Evolutionary conservation across 2,329 filamentous ascomycete genomes (phyloP).

Genomic region (Colletotrichum nymphaeae): DNA sequence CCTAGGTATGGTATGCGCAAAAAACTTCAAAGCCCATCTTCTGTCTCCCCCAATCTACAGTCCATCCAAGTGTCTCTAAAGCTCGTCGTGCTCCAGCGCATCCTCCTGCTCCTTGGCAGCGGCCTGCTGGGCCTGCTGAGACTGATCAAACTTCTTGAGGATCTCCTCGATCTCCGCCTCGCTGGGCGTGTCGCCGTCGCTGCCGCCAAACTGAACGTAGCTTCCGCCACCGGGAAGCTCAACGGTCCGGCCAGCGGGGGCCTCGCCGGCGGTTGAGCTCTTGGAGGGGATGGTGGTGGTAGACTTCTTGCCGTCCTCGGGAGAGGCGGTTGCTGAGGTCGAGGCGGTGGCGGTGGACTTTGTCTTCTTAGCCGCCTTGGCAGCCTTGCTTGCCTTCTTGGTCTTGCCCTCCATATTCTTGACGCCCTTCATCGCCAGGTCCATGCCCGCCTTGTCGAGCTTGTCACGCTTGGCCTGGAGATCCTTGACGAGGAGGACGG

Average conservation of each 20-base stretch:
- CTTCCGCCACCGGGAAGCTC: constrained; percentile 52
- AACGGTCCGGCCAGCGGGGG: constrained; percentile 49
- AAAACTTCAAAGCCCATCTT: constrained; percentile 13
- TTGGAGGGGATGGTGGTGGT: constrained; percentile 48
- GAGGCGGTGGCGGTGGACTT: constrained; percentile 55
- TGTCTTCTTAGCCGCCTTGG: constrained; percentile 52
- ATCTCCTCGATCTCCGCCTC: constrained; percentile 65
- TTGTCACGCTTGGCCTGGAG: constrained; percentile 75
- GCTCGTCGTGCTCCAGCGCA: constrained; percentile 48
- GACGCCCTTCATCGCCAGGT: constrained; percentile 77
- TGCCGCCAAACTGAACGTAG: constrained; percentile 42
- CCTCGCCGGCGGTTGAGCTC: constrained; percentile 38
- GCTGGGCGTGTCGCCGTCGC: constrained; percentile 45
- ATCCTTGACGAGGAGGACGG: constrained; percentile 79
- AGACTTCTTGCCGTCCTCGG: constrained; percentile 47
- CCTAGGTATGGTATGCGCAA: constrained; percentile 15
- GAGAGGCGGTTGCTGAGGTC: constrained; percentile 48
- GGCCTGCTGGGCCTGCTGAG: constrained; percentile 39
- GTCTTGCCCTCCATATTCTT: constrained; percentile 62
- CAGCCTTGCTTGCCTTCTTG: constrained; percentile 52
- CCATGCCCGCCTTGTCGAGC: constrained; percentile 76
- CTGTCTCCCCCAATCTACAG: not conserved
- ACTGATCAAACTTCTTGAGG: constrained; percentile 47
- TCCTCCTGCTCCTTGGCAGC: constrained; percentile 35
- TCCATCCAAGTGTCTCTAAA: constrained; percentile 38